Percentiles rank a stretch among this genome's conserved stretches.
These are phyloP conservation scores for Symbiodinium natans DNA, from an alignment of 73 alveolate genomes.

Conservation along the genomic window DNA sequence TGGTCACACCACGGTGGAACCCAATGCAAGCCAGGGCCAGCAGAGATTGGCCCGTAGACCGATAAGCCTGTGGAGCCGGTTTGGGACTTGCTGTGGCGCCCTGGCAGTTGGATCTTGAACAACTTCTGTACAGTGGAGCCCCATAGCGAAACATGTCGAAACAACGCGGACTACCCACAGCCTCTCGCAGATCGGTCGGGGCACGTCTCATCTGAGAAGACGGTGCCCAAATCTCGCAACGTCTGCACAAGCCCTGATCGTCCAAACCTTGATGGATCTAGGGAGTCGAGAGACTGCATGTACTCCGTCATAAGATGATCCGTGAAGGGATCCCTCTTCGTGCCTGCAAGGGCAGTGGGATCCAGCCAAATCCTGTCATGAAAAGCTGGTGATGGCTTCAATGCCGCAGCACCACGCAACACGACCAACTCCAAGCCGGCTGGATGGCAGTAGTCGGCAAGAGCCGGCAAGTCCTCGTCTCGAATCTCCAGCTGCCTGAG, in stretches of 20 bases:
- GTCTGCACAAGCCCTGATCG: neutral
- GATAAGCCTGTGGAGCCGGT: too few species aligned
- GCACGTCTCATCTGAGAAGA: neutral
- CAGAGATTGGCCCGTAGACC: too few species aligned
- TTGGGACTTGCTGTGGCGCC: too few species aligned
- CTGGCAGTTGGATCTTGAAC: too few species aligned
- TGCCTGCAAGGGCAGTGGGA: conserved; percentile 2
- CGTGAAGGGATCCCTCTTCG: neutral
- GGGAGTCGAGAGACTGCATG: neutral
- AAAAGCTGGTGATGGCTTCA: neutral
- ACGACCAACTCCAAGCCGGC: neutral
- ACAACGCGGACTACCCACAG: too few species aligned
- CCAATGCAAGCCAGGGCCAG: too few species aligned
- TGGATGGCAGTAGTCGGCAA: neutral
- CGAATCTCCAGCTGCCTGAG: neutral
- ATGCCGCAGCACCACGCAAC: neutral
- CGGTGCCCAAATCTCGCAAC: neutral
- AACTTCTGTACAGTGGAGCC: too few species aligned
- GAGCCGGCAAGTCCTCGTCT: neutral
- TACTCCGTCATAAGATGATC: neutral
- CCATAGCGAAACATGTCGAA: too few species aligned
- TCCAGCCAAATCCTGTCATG: neutral
- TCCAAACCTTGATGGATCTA: neutral
- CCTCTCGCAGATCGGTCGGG: neutral
- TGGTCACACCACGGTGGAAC: too few species aligned